A percentile compares a stretch with the other conserved stretches of the same genome.
phyloP scores from a whole-genome alignment of 1,284 basidiomycete species.

The Testicularia cyperi region DNA sequence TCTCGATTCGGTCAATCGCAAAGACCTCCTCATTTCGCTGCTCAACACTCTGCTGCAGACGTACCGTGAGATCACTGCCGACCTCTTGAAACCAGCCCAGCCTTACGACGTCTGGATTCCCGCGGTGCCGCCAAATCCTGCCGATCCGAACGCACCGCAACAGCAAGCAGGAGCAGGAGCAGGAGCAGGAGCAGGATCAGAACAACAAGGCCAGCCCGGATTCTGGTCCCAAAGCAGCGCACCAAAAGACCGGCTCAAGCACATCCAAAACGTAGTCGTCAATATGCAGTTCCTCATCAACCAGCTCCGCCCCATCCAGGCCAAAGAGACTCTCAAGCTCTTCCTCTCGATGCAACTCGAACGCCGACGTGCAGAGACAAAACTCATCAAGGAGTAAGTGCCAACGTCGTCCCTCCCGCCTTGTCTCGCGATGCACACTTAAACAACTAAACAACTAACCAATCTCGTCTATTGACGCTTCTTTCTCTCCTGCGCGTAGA shows the following conservation, averaged over 20 bases:
- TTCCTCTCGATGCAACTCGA: conserved; percentile 47
- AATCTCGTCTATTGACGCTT: no score
- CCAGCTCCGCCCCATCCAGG: conserved; percentile 52
- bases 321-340: conserved; percentile 43
- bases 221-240: conserved; percentile 42
- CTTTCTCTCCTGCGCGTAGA: no score
- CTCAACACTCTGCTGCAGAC: conserved; percentile 59
- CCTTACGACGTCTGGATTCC: conserved; percentile 47
- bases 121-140: conserved; percentile 19
- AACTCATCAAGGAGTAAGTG: conserved; percentile 37
- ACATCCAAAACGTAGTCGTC: conserved; percentile 53
- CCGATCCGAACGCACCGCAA: conserved; percentile 16
- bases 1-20: conserved; percentile 21
- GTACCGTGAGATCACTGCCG: conserved; percentile 45
- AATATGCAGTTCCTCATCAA: conserved; percentile 57
- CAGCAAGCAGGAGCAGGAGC: no score
- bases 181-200: no score
- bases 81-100: conserved; percentile 47
- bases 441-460: no score
- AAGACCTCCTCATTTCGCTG: conserved; percentile 33
- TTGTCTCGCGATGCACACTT: no score
- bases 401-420: no score
- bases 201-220: conserved; percentile 24
- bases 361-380: conserved; percentile 39
- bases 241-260: conserved; percentile 45